A percentile compares a stretch with the other conserved stretches of the same genome.
phyloP scores from a whole-genome alignment of 2,329 filamentous ascomycete species.

The Colletotrichum zoysiae region DNA sequence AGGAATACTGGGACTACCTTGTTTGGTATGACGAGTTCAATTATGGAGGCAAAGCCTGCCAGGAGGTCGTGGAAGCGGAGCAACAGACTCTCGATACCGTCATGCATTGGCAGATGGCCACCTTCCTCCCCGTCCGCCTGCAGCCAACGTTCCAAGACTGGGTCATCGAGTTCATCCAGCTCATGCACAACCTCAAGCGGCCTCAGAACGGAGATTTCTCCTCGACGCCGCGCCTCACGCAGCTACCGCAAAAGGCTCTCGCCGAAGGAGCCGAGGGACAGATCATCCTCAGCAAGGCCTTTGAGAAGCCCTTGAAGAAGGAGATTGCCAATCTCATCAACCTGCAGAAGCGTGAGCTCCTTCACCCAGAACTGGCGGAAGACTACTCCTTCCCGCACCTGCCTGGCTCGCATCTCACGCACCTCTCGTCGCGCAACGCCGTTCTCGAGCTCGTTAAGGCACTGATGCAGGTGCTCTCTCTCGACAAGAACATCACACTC shows the following conservation, averaged over 20 bases:
- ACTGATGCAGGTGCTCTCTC: conserved; percentile 89
- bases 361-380: conserved; percentile 86
- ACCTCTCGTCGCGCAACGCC: conserved; percentile 49
- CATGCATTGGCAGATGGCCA: conserved; percentile 98
- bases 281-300: conserved; percentile 81
- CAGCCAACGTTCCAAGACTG: conserved; percentile 91
- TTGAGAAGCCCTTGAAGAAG: conserved; percentile 91
- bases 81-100: conserved; percentile 88
- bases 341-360: conserved; percentile 87
- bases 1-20: conserved; percentile 99
- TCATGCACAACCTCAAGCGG: conserved; percentile 91
- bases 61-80: conserved; percentile 78
- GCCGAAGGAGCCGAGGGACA: conserved; percentile 72
- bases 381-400: conserved; percentile 90
- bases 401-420: conserved; percentile 76
- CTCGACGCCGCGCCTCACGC: conserved; percentile 68
- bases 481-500: conserved; percentile 91
- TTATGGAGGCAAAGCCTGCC: conserved; percentile 94
- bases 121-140: conserved; percentile 84
- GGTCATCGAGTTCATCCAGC: conserved; percentile 93
- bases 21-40: conserved; percentile 99
- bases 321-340: conserved; percentile 85
- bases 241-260: conserved; percentile 68
- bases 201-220: conserved; percentile 65
- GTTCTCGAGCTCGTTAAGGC: conserved; percentile 92